A percentile compares a stretch with the other conserved stretches of the same genome.
Evolutionary conservation across 805 yeast species (phyloP).

Genomic region (Ogataea glucozyma): DNA sequence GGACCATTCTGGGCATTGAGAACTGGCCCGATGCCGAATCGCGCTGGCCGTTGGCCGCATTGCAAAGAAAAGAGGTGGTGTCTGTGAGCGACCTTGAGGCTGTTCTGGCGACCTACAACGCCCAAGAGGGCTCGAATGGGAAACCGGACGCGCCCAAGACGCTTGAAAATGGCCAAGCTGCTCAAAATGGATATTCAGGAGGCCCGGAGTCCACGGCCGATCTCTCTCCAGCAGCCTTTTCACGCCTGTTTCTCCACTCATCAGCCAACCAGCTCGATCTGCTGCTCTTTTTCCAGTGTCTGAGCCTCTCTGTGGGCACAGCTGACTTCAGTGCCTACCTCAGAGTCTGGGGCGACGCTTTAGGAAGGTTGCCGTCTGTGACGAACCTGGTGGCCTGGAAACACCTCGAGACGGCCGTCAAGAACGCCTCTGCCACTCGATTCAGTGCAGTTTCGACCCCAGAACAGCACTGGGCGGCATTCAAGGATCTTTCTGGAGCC

Average conservation of each 20-base stretch:
- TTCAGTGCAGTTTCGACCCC: slow-evolving; percentile 9
- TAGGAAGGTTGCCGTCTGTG: slow-evolving; percentile 21
- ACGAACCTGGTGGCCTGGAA: slow-evolving; percentile 30
- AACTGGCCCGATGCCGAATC: not conserved
- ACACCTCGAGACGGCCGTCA: slow-evolving; percentile 16
- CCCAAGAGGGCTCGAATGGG: too few species aligned
- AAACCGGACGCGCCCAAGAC: too few species aligned
- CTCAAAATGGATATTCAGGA: too few species aligned
- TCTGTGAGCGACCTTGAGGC: too few species aligned
- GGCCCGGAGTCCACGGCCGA: too few species aligned
- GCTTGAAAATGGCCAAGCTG: too few species aligned
- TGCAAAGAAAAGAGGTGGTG: too few species aligned
- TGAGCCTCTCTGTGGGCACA: slow-evolving; percentile 9
- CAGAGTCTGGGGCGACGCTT: slow-evolving; percentile 13
- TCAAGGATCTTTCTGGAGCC: slow-evolving; percentile 8
- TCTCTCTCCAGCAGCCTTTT: slow-evolving; percentile 2
- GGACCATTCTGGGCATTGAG: slow-evolving; percentile 6
- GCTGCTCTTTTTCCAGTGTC: slow-evolving; percentile 13
- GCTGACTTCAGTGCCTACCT: slow-evolving; percentile 11
- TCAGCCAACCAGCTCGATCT: slow-evolving; percentile 11
- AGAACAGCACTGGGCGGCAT: slow-evolving; percentile 7
- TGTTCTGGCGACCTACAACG: too few species aligned
- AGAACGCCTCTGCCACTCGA: slow-evolving; percentile 5
- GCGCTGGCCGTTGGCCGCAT: too few species aligned
- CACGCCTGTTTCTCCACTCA: slow-evolving; percentile 4